Evolutionary conservation across 768 basidiomycete genomes (phyloP).

Genomic region (Termitomyces sp.): DNA sequence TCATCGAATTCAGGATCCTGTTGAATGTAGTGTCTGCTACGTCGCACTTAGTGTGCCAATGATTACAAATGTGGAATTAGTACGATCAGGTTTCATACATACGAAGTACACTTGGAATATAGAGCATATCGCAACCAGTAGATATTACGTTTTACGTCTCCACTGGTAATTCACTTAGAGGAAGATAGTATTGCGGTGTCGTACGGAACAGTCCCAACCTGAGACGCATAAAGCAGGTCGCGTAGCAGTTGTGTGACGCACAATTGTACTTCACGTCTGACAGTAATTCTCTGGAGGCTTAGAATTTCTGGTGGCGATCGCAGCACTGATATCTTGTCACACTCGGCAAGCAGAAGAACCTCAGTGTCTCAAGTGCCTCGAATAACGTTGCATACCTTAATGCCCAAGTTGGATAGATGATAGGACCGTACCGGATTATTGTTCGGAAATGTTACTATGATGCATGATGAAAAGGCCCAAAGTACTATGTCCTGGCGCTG

Average conservation of each 20-base stretch:
- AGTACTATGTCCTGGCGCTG: constrained; percentile 3
- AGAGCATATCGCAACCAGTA: no score
- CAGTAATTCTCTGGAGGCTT: neutral
- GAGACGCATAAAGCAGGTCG: neutral
- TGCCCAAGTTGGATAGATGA: constrained; percentile 12
- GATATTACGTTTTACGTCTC: neutral
- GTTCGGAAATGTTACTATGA: constrained; percentile 17
- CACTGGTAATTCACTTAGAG: neutral
- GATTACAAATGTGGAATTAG: neutral
- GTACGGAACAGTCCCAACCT: neutral
- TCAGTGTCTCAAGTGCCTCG: constrained; percentile 1
- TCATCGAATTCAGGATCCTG: neutral
- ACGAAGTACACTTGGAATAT: neutral
- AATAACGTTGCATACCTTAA: constrained; percentile 20
- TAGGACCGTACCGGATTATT: constrained; percentile 22
- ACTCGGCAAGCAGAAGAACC: constrained; percentile 1
- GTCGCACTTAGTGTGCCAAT: neutral
- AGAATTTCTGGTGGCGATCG: neutral
- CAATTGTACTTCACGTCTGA: neutral
- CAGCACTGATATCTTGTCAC: neutral
- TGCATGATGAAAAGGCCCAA: constrained; percentile 19
- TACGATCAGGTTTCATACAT: neutral
- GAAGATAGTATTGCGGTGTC: neutral
- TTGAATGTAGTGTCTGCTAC: neutral
- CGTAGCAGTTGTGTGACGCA: neutral